phyloP scores from a whole-genome alignment of 352 stramenopile genomes.

The Globisporangium barbulae region DNA sequence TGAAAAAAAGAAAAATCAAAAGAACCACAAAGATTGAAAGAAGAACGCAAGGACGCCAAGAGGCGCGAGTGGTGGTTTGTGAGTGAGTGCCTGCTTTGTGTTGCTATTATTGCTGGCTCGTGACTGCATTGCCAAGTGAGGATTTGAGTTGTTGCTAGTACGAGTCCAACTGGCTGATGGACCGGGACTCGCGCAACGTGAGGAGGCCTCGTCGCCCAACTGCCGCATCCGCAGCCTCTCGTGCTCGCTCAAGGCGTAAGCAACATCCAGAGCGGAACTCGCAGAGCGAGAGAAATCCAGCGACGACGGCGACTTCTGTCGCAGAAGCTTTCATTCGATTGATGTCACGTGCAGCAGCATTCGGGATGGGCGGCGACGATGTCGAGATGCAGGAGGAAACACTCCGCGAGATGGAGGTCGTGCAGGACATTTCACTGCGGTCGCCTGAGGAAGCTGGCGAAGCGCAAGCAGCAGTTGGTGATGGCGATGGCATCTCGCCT shows the following conservation, averaged over 20 bases:
- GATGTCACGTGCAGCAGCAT: background rate
- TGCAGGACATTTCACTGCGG: background rate
- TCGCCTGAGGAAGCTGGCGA: background rate
- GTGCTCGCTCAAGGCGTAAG: background rate
- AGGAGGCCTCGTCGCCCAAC: background rate
- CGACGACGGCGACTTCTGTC: background rate
- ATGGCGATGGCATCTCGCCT: background rate
- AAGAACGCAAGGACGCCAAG: background rate
- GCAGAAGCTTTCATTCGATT: background rate
- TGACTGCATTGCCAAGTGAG: background rate
- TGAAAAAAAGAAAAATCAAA: constrained; percentile 7
- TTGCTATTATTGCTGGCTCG: background rate
- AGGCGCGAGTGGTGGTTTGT: background rate
- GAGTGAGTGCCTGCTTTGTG: background rate
- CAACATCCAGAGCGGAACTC: background rate
- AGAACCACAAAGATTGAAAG: constrained; percentile 3
- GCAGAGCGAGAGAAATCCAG: background rate
- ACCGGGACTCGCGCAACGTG: background rate
- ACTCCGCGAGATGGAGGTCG: constrained; percentile 1
- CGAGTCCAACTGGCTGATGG: constrained; percentile 5
- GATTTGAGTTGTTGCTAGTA: background rate
- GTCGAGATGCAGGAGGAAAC: background rate
- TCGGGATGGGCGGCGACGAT: constrained; percentile 4
- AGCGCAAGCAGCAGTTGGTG: background rate
- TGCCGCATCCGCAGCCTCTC: background rate